Base-by-base conservation (phyloP, 2,329 filamentous ascomycete genomes). In the Paecilomyces fulvus region DNA sequence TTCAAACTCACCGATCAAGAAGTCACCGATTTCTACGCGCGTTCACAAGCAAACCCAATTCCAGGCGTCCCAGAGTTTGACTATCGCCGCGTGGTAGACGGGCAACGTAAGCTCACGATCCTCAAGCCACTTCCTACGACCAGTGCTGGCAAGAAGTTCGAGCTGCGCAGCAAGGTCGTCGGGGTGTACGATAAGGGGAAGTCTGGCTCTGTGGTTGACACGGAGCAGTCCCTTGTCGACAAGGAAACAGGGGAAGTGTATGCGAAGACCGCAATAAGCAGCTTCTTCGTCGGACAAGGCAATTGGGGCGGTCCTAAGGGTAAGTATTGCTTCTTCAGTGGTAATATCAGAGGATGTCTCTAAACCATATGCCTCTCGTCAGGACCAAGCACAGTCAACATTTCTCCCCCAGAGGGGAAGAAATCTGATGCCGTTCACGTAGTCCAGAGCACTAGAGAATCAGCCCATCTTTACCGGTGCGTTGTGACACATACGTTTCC, bases 101-200 rank as follows among this genome's bases (percentile, higher is more conserved):
- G 90, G 67, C 89, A 95, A 79, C 88, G 90, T 66, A 85, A 84
- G 68, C 83, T 95, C 61, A 81, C 86, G 56, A 87, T 94, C 73
- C 75, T 89, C 71, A 90, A 90, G 75, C 83, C 85, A 7, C 79
- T 95, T 3, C 90, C 90, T 11, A 75, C 85, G 0, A 82, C 83
- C 6, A 91, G 86, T 43, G 84, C 79, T 10, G 90, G 89, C 58
- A 79, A 79, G 61, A 83, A 82, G 61, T 94, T 95, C 71, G 87
- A 94, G 78, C 75, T 89, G 60, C 83, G 88, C 64, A 85, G 80
- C 66, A 91, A 87, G 70, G 88, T 95, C 23, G 73, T 95, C 20
- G 90, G 90, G 53, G 88, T 95, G 37, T 95, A 94, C 72, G 90
- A 95, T 77, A 95, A 95, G 79, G 90, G 90, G 65, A 88, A 89